Evolutionary conservation across 2,329 filamentous ascomycete species (phyloP).

Genomic region (Scopulariopsis brevicaulis): DNA sequence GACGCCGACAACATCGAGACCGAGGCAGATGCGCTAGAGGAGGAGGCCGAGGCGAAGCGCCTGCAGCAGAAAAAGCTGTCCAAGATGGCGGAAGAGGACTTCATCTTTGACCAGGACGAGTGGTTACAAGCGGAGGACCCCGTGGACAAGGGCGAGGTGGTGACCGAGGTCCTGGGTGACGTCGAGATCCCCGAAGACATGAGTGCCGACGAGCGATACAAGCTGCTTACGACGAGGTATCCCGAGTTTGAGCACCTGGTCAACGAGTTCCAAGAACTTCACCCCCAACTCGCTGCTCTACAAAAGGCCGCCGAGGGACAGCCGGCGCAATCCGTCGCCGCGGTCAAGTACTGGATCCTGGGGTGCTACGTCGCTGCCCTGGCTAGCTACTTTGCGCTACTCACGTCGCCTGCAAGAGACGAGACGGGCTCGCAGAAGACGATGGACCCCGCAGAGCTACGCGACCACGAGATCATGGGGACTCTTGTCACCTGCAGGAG

Average conservation of each 20-base stretch:
- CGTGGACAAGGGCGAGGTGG: constrained; percentile 39
- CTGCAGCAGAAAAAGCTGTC: constrained; percentile 85
- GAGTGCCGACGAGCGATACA: constrained; percentile 60
- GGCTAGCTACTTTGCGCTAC: constrained; percentile 86
- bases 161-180: constrained; percentile 80
- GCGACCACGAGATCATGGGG: constrained; percentile 87
- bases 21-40: constrained; percentile 65
- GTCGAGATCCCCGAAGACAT: constrained; percentile 73
- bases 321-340: constrained; percentile 39
- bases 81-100: constrained; percentile 84
- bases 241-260: constrained; percentile 85
- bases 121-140: constrained; percentile 56
- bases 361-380: constrained; percentile 79
- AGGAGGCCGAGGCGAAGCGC: constrained; percentile 81
- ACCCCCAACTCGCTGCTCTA: constrained; percentile 49
- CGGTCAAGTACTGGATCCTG: constrained; percentile 68
- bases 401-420: constrained; percentile 68
- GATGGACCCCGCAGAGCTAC: constrained; percentile 65
- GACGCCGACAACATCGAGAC: constrained; percentile 65
- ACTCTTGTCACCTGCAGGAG: constrained; percentile 68
- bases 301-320: constrained; percentile 45
- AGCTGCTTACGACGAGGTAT: constrained; percentile 69
- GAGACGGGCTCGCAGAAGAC: constrained; percentile 38
- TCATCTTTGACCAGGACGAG: constrained; percentile 81
- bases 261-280: constrained; percentile 66